These are phyloP conservation scores for Juglanconis juglandina DNA, from an alignment of 2,329 filamentous ascomycete genomes.

Conservation along the genomic window DNA sequence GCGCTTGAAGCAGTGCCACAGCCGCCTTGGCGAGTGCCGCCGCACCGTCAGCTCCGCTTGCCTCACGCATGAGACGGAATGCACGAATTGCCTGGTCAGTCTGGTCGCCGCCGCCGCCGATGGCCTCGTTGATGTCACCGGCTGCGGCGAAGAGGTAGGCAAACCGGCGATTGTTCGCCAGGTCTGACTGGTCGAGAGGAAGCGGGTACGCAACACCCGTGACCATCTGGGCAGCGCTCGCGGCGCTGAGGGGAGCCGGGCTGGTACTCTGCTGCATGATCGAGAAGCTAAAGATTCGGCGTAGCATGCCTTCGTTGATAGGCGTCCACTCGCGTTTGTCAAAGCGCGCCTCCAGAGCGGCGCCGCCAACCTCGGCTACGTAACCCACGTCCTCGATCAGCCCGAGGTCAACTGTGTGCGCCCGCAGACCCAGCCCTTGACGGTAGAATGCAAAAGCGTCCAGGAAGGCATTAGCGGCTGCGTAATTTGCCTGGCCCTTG, in stretches of 20 bases:
- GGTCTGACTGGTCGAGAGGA: neutral
- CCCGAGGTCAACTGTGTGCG: slow-evolving; percentile 37
- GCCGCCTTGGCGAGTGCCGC: slow-evolving; percentile 6
- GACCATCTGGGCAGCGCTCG: slow-evolving; percentile 19
- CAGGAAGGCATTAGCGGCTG: slow-evolving; percentile 38
- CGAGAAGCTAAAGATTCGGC: slow-evolving; percentile 20
- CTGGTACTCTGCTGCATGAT: slow-evolving; percentile 22
- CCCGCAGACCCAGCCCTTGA: slow-evolving; percentile 29
- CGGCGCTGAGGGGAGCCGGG: neutral
- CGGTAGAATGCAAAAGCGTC: slow-evolving; percentile 37
- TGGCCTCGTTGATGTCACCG: neutral
- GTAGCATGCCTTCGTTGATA: slow-evolving; percentile 22
- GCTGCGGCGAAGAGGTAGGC: slow-evolving; percentile 1
- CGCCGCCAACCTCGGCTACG: slow-evolving; percentile 22
- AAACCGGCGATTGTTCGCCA: slow-evolving; percentile 12
- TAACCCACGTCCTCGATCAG: slow-evolving; percentile 32
- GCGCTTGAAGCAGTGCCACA: slow-evolving; percentile 1
- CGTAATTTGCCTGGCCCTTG: slow-evolving; percentile 38
- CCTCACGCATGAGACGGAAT: slow-evolving; percentile 5
- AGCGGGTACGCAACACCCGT: slow-evolving; percentile 20
- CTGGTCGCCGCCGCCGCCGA: neutral
- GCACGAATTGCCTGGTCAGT: neutral
- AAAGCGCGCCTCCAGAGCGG: slow-evolving; percentile 9
- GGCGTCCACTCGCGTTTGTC: slow-evolving; percentile 18
- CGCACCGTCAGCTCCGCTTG: neutral